Evolutionary conservation across 1,139 yeast genomes (phyloP).

Genomic region (Trichomonascaceae sp.): DNA sequence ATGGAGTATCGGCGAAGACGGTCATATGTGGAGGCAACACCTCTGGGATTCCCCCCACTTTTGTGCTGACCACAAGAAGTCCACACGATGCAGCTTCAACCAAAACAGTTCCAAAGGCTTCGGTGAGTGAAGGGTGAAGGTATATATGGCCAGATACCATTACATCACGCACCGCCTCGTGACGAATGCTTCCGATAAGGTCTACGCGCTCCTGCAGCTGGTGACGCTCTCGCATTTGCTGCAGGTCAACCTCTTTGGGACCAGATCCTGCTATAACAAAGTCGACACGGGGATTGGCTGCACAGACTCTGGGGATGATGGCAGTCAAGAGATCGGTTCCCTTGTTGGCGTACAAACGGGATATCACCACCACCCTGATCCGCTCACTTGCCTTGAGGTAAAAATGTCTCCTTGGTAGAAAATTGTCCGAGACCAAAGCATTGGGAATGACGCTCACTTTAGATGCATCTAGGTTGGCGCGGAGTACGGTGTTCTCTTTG

Average conservation of each 20-base stretch:
- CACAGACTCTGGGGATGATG: slow-evolving; percentile 74
- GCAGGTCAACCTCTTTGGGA: slow-evolving; percentile 84
- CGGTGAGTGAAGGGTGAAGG: slow-evolving; percentile 86
- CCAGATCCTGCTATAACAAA: slow-evolving; percentile 95
- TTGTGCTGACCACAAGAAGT: slow-evolving; percentile 81
- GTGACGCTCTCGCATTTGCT: slow-evolving; percentile 85
- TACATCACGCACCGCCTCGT: slow-evolving; percentile 84
- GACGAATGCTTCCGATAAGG: slow-evolving; percentile 75
- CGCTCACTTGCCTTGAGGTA: slow-evolving; percentile 15
- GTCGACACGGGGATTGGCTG: slow-evolving; percentile 46
- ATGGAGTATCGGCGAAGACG: slow-evolving; percentile 65
- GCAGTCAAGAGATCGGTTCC: slow-evolving; percentile 87
- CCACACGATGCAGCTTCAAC: slow-evolving; percentile 99
- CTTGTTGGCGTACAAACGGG: slow-evolving; percentile 87
- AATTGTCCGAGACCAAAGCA: slow-evolving; percentile 80
- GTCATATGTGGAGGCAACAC: slow-evolving; percentile 92
- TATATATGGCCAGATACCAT: slow-evolving; percentile 93
- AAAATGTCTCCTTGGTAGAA: slow-evolving; percentile 35
- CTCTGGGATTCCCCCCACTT: slow-evolving; percentile 97
- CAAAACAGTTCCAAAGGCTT: slow-evolving; percentile 94
- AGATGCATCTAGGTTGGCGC: slow-evolving; percentile 73
- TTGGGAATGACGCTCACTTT: slow-evolving; percentile 87
- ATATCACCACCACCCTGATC: slow-evolving; percentile 81
- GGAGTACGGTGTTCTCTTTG: slow-evolving; percentile 83
- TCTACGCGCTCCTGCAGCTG: slow-evolving; percentile 81